Conservation (phyloP, 2,329 filamentous ascomycete genomes). For the Paecilomyces dactylethromorphus region DNA sequence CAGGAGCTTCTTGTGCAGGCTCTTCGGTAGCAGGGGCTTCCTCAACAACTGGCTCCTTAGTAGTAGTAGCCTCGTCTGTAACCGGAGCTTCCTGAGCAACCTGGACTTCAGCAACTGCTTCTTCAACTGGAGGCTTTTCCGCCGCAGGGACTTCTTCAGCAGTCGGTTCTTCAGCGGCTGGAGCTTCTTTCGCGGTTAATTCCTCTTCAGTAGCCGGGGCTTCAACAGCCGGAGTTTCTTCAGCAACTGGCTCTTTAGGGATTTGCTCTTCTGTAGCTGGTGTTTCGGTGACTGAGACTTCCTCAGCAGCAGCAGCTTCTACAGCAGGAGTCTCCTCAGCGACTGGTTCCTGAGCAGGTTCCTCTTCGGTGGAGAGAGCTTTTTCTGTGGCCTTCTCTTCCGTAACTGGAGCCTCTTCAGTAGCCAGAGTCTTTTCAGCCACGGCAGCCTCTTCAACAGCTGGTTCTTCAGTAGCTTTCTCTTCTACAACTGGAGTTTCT, state of each 20-base stretch:
- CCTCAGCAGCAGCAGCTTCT: background rate
- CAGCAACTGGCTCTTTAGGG: background rate
- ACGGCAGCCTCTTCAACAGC: background rate
- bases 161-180: background rate
- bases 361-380: background rate
- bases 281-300: too few relatives aligned
- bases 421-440: background rate
- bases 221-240: slow-evolving; percentile 2
- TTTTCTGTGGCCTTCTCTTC: background rate
- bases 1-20: too few relatives aligned
- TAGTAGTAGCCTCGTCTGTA: background rate
- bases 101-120: background rate
- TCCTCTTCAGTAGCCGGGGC: background rate
- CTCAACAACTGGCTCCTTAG: background rate
- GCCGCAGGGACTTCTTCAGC: background rate
- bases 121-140: background rate
- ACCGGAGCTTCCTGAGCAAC: background rate
- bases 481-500: background rate
- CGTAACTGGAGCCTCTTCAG: background rate
- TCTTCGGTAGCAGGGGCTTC: background rate
- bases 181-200: background rate
- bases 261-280: too few relatives aligned
- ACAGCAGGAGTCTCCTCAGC: background rate
- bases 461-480: background rate
- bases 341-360: background rate